Base-by-base conservation (phyloP, 2,329 filamentous ascomycete genomes). In the Fusarium sulawesiense region DNA sequence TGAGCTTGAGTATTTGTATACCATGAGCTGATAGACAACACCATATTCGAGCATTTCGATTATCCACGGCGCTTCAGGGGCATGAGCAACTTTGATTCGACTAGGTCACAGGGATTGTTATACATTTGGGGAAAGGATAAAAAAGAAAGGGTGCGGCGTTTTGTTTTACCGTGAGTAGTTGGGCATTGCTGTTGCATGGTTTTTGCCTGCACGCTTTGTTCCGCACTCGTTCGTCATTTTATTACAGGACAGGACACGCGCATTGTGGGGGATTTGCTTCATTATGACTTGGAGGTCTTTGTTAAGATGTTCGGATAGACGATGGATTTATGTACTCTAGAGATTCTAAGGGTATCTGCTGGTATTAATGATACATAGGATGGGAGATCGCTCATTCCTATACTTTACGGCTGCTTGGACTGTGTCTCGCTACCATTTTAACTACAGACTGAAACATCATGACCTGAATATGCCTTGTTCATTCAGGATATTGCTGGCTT, bases 131-230 rank as follows among this genome's bases (percentile, higher is more conserved):
- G 61, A 45, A 25, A 56, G 68, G 70, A 37, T 41, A 54, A 57
- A 64, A 67, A 68, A 72, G 67, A 68, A 66, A 58, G 66, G 55
- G 56, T 60, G 68, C 60, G 73, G 73, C 73, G 73, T 75, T 75
- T 75, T 73, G 64, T 63, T 71, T 75, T 70, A 47, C 50, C 49
- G 58, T 47, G 60, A 47, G 62, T 44, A 47, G 53, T 49, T 44
- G 50, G 50, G 20, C 27, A 25, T 51, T 60, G 20, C 58, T 30
- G 34, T 54, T 18, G 42, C 48, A 50, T 41, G 50, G 61, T 63
- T 66, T 67, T 67, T 37, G 58, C 13, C 42, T 23, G 34, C 51
- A 50, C 6, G 23, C 32, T 46, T 47, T 49, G 14, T 62, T 60
- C 53, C 57, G 62, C 44, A 69, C 49, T 68, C 49, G 41, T 48